Base-by-base conservation (phyloP, 2,329 filamentous ascomycete genomes). In the Monilinia polystroma region DNA sequence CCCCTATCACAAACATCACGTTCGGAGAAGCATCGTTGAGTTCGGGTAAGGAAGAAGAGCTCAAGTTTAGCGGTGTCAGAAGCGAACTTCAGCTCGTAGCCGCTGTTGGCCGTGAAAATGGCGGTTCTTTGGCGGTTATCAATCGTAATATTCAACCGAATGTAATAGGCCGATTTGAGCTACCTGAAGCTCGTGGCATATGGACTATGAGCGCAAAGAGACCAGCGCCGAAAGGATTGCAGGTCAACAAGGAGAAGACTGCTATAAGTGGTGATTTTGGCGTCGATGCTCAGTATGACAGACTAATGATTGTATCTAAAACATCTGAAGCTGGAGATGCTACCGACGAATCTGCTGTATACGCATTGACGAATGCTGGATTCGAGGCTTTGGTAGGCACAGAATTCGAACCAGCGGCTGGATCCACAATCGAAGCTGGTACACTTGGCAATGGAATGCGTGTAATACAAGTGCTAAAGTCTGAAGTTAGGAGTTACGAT, bases 331-430 rank as follows among this genome's bases (percentile, higher is more conserved):
- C 87, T 67, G 91, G 94, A 77, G 88, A 87, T 54, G 94, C 92
- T 0, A 38, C 51, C 38, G 87, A 91, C 65, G 60, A 63, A 63
- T 94, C 92, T 0, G 87, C 92, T 66, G 88, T 96, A 2, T 93
- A 93, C 73, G 84, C 86, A 52, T 81, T 94, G 51, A 90, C 88
- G n/a, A 86, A 85, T 1, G 87, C 87, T 41, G 87, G 87, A 3
- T 87, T 96, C 67, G 89, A 93, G 75, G 87, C 90, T 51, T 83
- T 94, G 10, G 86, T 87, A 47, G 92, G 90, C 51, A 92, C 93
- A 0, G 95, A 99, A 74, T 97, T 98, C 75, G 96, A 99, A 69
- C 88, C 90, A 4, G 91, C 92, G 56, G 92, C 93, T 69, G 95
- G 93, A 35, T 86, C 89, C 43, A 97, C 95, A 0, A 84, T 98